phyloP scores from a whole-genome alignment of 441 rosid species.

The Populus trichocarpa region DNA sequence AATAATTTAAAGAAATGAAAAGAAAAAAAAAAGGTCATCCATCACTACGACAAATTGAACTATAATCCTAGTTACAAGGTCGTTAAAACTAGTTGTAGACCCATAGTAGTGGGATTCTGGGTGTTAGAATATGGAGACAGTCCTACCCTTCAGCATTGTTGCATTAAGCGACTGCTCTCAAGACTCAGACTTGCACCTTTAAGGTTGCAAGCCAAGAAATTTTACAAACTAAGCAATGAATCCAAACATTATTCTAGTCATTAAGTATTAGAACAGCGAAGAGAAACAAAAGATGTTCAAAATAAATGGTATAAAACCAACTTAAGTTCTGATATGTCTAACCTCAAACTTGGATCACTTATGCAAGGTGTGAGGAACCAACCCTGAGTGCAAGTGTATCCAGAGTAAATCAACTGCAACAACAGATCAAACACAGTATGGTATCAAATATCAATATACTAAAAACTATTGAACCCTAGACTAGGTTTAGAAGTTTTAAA shows the following conservation, averaged over 20 bases:
- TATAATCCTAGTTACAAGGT: background rate
- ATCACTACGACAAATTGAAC: background rate
- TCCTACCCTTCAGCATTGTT: background rate
- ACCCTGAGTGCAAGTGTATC: slow-evolving; percentile 89
- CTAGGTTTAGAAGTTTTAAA: background rate
- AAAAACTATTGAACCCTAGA: background rate
- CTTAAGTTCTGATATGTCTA: slow-evolving; percentile 17
- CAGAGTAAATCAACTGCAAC: slow-evolving; percentile 77
- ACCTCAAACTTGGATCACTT: slow-evolving; percentile 84
- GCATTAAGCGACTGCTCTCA: background rate
- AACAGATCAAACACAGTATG: slow-evolving; percentile 18
- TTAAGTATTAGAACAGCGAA: background rate
- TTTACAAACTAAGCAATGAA: background rate
- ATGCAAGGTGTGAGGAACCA: slow-evolving; percentile 95
- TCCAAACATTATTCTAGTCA: background rate
- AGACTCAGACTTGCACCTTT: background rate
- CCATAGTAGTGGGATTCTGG: background rate
- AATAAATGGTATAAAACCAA: background rate
- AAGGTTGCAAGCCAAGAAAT: background rate
- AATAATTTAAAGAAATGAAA: too few relatives aligned
- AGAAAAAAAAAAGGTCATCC: too few relatives aligned
- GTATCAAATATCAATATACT: background rate
- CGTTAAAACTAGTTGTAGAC: background rate
- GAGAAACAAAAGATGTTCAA: background rate
- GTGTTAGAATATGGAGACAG: background rate